Evolutionary conservation across 1,284 basidiomycete genomes (phyloP), one percentile per base, ranked within the genome.

Genomic region (Cystobasidium sp.): DNA sequence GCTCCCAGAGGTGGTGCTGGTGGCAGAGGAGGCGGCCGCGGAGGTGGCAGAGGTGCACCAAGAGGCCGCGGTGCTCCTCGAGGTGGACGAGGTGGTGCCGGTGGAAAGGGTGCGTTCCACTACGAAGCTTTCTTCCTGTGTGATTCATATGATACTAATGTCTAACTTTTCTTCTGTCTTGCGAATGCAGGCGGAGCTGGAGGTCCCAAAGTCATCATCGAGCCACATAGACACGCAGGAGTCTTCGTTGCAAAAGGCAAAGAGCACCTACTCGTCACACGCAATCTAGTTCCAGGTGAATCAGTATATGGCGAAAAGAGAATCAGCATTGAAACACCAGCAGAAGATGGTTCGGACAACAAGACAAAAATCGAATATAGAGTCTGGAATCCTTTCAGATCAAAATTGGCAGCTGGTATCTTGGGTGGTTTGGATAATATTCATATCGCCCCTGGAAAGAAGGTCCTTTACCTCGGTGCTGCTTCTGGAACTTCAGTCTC

Each of bases 351-450:
- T 31, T 77, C 78, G n/a, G 91, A 89, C 70, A 90, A 89, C 37
- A 76, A 76, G 65, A 43, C 62, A 75, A 99, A 99, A 86, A 87
- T 90, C 79, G 96, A 99, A 84, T 99, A 98, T 85, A 88, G 96
- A 76, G 97, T 99, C 46, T 99, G 96, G 96, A 99, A 99, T 86
- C 97, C 96, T 74, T 99, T 99, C 90, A 88, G 97, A 79, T 91
- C 88, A 82, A 99, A 99, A 87, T 85, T 99, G 79, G 97, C 96
- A 46, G 96, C 96, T 52, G 97, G 96, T 85, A 92, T 99, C 68
- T 86, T 99, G 74, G 94, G 94, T 80, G 97, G 96, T 82, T 86
- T 99, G 82, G 96, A 97, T 82, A 85, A 94, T 79, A 94, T 99
- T 79, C 94, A 88, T 85, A 96, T 99, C 81, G 88, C 86, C 76